Evolutionary conservation across 2,329 filamentous ascomycete species (phyloP), one percentile per base, ranked within the genome.

Genomic region (Tolypocladium ovalisporum): DNA sequence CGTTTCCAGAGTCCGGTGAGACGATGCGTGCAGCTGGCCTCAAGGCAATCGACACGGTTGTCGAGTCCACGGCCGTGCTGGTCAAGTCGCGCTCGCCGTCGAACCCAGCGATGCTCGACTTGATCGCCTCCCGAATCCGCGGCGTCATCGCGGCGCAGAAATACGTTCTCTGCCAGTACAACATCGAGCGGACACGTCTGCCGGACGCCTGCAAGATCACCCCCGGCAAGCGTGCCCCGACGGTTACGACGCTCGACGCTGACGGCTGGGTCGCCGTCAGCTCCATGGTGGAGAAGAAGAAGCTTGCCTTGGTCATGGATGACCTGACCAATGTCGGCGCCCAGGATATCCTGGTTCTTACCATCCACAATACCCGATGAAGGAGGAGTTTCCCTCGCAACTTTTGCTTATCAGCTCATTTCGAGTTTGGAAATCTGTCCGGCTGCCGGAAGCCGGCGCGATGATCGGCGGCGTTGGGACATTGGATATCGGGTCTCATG

Each of bases 1-100:
- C 13, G 8, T 2, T 32, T 22, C 12, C 64, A 94, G 93, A 99
- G 79, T 97, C 94, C 24, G 94, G 94, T 57, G 93, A 97, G 75
- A 99, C 94, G 0, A 99, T 99, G 94, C 88, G 89, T 68, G 94
- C 93, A 24, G 93, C 93, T 49, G 94, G 94, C 29, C 81, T 99
- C 54, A 92, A 91, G 75, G 87, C 93, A 57, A 97, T 97, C 65
- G 91, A 94, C 65, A 99, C 94, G 2, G 91, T 99, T 32, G 82
- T 97, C 55, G 86, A 90, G 58, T 92, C 88, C 57, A 89, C 87
- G 22, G 92, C 94, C 36, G 87, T 97, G 53, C 82, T 99, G 58
- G 92, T 99, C 78, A 93, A 93, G 77, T 96, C 91, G 47, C 90
- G 87, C 70, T 82, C 85, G 58, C 87, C 92, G 6, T 89, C 87